Percentiles rank a stretch among this genome's conserved stretches.
phyloP scores from a whole-genome alignment of 768 basidiomycete species.

The Tulasnella sp. region DNA sequence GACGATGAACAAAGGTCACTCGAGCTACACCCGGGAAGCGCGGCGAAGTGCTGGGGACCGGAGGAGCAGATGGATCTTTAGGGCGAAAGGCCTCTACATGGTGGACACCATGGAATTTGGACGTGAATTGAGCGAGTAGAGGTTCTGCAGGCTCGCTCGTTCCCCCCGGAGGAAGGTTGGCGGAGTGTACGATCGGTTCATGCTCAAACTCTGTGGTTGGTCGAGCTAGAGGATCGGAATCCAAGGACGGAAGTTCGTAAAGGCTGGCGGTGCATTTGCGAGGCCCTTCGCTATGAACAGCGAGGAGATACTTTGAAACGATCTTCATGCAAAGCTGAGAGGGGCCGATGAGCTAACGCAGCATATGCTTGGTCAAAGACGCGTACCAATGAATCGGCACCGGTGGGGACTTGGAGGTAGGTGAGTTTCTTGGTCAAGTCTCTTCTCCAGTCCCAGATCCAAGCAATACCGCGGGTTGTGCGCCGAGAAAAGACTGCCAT shows the following conservation, averaged over 20 bases:
- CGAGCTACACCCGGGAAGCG: neutral
- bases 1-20: neutral
- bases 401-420: neutral
- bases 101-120: neutral
- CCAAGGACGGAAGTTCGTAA: neutral
- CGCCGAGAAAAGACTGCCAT: neutral
- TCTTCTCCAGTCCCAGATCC: neutral
- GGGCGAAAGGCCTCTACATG: neutral
- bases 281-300: neutral
- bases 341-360: neutral
- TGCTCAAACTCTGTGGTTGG: neutral
- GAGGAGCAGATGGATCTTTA: neutral
- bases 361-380: neutral
- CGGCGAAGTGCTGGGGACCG: neutral
- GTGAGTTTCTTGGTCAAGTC: neutral
- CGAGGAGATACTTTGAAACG: neutral
- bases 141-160: neutral
- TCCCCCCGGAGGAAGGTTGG: neutral
- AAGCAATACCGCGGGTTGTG: neutral
- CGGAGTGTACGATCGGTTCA: neutral
- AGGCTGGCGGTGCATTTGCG: constrained; percentile 1
- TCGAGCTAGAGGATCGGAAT: neutral
- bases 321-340: constrained; percentile 1
- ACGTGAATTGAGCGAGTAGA: neutral
- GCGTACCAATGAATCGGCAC: neutral